These are phyloP conservation scores for Schoenoplectus triqueter DNA, from an alignment of 202 grass and related monocot genomes.

Conservation along the genomic window DNA sequence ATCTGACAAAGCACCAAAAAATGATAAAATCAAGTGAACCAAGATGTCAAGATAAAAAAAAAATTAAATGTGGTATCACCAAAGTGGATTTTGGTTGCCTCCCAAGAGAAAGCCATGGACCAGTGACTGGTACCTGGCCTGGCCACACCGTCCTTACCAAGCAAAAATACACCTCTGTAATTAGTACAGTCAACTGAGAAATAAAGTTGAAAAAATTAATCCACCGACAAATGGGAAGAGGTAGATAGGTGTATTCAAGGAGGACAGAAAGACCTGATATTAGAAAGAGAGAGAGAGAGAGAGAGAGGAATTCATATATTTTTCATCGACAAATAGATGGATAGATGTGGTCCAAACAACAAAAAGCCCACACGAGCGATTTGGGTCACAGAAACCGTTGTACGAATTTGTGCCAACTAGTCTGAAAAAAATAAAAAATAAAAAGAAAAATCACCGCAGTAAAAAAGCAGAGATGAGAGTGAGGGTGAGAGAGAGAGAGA, in stretches of 20 bases:
- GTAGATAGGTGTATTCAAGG: conserved; percentile 36
- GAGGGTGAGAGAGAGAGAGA: background rate
- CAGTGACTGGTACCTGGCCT: conserved; percentile 21
- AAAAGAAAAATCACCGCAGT: background rate
- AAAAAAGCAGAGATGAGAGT: background rate
- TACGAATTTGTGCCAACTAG: conserved; percentile 18
- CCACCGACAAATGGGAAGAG: conserved; percentile 43
- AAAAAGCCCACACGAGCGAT: conserved; percentile 42
- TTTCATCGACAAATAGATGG: background rate
- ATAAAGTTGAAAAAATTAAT: background rate
- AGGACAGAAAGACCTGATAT: too few species aligned
- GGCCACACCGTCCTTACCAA: background rate
- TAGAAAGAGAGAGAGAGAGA: too few species aligned
- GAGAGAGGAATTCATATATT: background rate
- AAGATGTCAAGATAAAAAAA: background rate
- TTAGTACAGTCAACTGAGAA: conserved; percentile 33
- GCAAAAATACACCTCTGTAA: conserved; percentile 31
- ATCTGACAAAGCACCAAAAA: conserved; percentile 32
- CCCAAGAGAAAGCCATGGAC: conserved; percentile 21
- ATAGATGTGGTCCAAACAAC: conserved; percentile 39
- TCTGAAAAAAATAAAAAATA: background rate
- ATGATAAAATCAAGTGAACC: conserved; percentile 17
- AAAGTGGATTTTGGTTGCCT: conserved; percentile 19
- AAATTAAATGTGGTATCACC: background rate
- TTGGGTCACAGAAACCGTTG: conserved; percentile 35